Base-by-base conservation (phyloP, 257 asterid species). In the Solanum appendiculatum region DNA sequence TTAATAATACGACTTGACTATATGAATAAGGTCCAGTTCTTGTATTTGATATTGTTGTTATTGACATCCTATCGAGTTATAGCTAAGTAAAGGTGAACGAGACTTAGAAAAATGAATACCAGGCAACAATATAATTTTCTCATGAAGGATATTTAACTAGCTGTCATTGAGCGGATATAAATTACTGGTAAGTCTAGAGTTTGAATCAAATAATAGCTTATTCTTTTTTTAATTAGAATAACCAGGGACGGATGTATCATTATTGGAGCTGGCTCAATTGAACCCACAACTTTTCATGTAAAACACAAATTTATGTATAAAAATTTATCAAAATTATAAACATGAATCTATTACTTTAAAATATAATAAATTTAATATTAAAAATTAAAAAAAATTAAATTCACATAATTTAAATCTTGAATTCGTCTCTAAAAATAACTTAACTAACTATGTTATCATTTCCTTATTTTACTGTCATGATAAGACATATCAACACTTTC, bases 241-340 rank as follows among this genome's bases (percentile, higher is more conserved):
- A 48, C 7, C 5, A 46, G 5, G 14, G 0, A 0, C 16, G 13
- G 0, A 60, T 3, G 13, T 21, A 58, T 58, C 25, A 58, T 58
- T 58, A 2, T 23, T 58, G 6, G 13, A n/a, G 7, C 0, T n/a
- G 7, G 1, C n/a, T 63, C 3, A 63, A 63, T 11, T 58, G 18
- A 63, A 5, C 8, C 2, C 31, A 63, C 2, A n/a, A 63, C 3
- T 63, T 60, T n/a, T 11, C 0, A n/a, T 8, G 18, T 0, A 1
- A 60, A 9, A 2, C 3, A 23, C 4, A 60, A 60, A 23, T 60
- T 60, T 60, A 60, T 0, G 2, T 60, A 60, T 9, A 58, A 58
- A 6, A 23, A 7, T 0, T 23, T 3, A 21, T 9, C 15, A 9
- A 23, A 60, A 60, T 60, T n/a, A 18, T 16, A 58, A 7, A 58